phyloP scores from a whole-genome alignment of 1,284 basidiomycete species.

The Ganoderma lucidum region DNA sequence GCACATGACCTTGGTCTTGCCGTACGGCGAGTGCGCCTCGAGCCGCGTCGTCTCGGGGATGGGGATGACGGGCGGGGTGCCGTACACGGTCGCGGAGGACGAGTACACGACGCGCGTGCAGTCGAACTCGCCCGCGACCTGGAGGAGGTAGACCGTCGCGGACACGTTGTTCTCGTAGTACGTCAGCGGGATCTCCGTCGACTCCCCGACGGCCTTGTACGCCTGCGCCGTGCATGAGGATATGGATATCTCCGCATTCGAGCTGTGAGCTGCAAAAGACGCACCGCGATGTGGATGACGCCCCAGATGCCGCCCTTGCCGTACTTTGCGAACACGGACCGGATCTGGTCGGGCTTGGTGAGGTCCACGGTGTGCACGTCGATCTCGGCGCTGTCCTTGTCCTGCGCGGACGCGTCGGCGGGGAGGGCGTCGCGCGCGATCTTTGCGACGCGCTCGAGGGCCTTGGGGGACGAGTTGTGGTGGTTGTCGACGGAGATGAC shows the following conservation, averaged over 20 bases:
- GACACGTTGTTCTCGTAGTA: constrained; percentile 95
- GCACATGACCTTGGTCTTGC: constrained; percentile 94
- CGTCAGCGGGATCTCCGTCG: constrained; percentile 91
- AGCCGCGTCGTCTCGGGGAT: constrained; percentile 94
- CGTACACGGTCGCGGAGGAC: constrained; percentile 99
- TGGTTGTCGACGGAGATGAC: constrained; percentile 94
- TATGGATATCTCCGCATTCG: too few species aligned
- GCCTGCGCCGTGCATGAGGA: constrained; percentile 58
- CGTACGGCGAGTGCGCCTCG: constrained; percentile 93
- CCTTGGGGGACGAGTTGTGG: constrained; percentile 87
- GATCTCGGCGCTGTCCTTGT: constrained; percentile 74
- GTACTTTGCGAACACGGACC: constrained; percentile 83
- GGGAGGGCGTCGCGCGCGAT: constrained; percentile 80
- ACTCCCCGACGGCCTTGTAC: constrained; percentile 98
- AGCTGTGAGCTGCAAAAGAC: constrained; percentile 38
- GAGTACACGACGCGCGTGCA: constrained; percentile 94
- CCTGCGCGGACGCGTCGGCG: constrained; percentile 65
- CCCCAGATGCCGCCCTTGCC: constrained; percentile 96
- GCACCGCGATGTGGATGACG: constrained; percentile 92
- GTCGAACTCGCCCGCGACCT: constrained; percentile 87
- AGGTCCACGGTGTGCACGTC: constrained; percentile 81
- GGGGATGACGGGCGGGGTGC: constrained; percentile 90
- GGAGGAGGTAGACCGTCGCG: constrained; percentile 84
- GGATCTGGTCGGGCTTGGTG: constrained; percentile 74
- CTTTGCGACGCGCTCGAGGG: constrained; percentile 78